A percentile compares a stretch with the other conserved stretches of the same genome.
Conservation (phyloP, 352 stramenopile genomes). For the Phytophthora pini region DNA sequence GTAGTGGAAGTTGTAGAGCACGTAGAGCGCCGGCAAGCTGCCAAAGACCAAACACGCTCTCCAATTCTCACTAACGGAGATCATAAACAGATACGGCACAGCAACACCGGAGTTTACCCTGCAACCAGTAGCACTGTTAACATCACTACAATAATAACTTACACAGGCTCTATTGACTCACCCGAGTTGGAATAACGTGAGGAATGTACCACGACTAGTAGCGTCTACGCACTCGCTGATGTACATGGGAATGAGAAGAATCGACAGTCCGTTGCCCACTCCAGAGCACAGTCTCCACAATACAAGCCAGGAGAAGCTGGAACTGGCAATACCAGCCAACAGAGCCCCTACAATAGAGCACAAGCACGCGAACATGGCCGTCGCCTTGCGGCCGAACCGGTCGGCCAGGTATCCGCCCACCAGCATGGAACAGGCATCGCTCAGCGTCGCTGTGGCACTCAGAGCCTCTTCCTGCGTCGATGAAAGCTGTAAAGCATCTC, state of each 20-base stretch:
- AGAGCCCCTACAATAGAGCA: slow-evolving; percentile 78
- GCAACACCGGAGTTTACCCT: slow-evolving; percentile 16
- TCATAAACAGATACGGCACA: slow-evolving; percentile 86
- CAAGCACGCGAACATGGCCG: slow-evolving; percentile 72
- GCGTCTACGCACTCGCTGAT: slow-evolving; percentile 85
- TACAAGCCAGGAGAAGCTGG: slow-evolving; percentile 67
- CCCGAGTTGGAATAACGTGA: slow-evolving; percentile 86
- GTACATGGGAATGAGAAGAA: slow-evolving; percentile 90
- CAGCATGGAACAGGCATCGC: slow-evolving; percentile 83
- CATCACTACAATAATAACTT: too few relatives aligned
- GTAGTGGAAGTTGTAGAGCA: slow-evolving; percentile 79
- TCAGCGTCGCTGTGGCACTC: slow-evolving; percentile 84
- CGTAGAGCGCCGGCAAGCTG: slow-evolving; percentile 72
- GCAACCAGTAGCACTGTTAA: too few relatives aligned
- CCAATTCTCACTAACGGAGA: slow-evolving; percentile 80
- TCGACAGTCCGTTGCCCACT: slow-evolving; percentile 85
- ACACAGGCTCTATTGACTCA: slow-evolving; percentile 22
- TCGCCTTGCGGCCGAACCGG: slow-evolving; percentile 72
- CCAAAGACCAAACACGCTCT: slow-evolving; percentile 75
- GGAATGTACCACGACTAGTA: slow-evolving; percentile 63
- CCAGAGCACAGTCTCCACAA: slow-evolving; percentile 76
- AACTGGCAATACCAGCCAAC: slow-evolving; percentile 57
- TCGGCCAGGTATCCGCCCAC: slow-evolving; percentile 76
- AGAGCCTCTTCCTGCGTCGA: slow-evolving; percentile 72
- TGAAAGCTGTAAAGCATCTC: slow-evolving; percentile 71